A percentile compares a stretch with the other conserved stretches of the same genome.
Evolutionary conservation across 2,329 filamentous ascomycete genomes (phyloP).

Genomic region (Diplodia corticola): DNA sequence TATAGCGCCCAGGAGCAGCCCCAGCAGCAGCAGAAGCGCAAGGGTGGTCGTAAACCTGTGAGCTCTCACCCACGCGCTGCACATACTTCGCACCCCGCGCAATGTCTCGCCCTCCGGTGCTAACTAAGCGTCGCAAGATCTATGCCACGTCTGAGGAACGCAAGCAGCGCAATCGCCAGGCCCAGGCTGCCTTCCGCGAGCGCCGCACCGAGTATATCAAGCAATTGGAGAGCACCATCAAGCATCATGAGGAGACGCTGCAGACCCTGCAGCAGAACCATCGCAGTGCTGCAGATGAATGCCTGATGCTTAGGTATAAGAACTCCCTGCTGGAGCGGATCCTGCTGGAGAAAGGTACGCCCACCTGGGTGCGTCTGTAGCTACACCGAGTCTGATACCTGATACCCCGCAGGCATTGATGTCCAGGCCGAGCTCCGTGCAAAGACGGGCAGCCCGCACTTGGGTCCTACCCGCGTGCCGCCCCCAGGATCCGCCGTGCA

Average conservation of each 20-base stretch:
- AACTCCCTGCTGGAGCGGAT: conserved; percentile 95
- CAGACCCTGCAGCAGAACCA: conserved; percentile 92
- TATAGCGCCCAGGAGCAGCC: conserved; percentile 47
- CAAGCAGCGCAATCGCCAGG: conserved; percentile 95
- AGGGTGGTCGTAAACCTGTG: conserved; percentile 97
- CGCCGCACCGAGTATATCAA: conserved; percentile 98
- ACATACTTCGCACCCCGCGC: conserved; percentile 30
- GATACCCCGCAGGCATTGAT: conserved; percentile 71
- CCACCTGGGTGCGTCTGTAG: background rate
- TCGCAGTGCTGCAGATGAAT: conserved; percentile 91
- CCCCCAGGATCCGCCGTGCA: conserved; percentile 62
- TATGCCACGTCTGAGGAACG: conserved; percentile 98
- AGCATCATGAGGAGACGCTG: conserved; percentile 91
- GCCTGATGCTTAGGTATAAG: conserved; percentile 97
- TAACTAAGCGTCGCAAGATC: conserved; percentile 63
- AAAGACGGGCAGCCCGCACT: conserved; percentile 84
- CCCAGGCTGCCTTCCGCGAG: conserved; percentile 95
- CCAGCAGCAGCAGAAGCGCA: conserved; percentile 74
- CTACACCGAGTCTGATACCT: conserved; percentile 11
- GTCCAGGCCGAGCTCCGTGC: conserved; percentile 92
- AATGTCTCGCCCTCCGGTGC: conserved; percentile 40
- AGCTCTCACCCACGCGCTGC: conserved; percentile 40
- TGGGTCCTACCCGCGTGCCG: conserved; percentile 61
- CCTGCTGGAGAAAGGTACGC: conserved; percentile 85
- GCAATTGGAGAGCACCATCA: conserved; percentile 95